phyloP scores from a whole-genome alignment of 2,329 filamentous ascomycete species.

The Botrytis galanthina region DNA sequence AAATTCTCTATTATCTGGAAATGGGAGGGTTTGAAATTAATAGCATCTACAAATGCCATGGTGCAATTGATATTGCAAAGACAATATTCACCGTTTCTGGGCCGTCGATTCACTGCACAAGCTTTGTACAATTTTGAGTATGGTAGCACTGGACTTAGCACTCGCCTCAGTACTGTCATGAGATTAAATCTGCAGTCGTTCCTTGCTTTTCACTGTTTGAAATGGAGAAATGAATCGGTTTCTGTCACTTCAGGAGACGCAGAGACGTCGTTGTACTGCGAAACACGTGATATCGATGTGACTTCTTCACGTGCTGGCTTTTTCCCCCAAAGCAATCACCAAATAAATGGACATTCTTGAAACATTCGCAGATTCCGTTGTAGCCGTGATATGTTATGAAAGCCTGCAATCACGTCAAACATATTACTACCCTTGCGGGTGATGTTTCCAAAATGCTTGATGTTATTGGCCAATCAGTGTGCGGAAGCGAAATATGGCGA shows the following conservation, averaged over 20 bases:
- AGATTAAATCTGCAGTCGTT: fast-evolving
- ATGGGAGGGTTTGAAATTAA: too few species aligned
- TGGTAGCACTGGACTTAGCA: fast-evolving
- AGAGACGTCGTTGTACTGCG: not conserved
- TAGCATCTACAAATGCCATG: not conserved
- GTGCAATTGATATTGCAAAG: not conserved
- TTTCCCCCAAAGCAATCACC: not conserved
- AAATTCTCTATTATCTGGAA: not conserved
- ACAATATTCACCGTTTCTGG: not conserved
- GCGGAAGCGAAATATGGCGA: conserved; percentile 11
- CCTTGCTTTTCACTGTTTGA: not conserved
- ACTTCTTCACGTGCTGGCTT: not conserved
- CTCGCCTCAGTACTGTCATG: not conserved
- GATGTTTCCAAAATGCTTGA: not conserved
- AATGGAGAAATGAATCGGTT: not conserved
- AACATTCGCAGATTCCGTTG: not conserved
- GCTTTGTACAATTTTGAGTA: not conserved
- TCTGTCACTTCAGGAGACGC: not conserved
- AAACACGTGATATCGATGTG: not conserved
- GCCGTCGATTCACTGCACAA: not conserved
- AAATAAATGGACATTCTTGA: not conserved
- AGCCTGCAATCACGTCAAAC: conserved; percentile 8
- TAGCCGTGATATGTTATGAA: not conserved
- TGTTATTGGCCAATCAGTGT: not conserved
- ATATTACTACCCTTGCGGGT: not conserved